Conservation (phyloP, 805 yeast genomes). For the Candida gorgasii region DNA sequence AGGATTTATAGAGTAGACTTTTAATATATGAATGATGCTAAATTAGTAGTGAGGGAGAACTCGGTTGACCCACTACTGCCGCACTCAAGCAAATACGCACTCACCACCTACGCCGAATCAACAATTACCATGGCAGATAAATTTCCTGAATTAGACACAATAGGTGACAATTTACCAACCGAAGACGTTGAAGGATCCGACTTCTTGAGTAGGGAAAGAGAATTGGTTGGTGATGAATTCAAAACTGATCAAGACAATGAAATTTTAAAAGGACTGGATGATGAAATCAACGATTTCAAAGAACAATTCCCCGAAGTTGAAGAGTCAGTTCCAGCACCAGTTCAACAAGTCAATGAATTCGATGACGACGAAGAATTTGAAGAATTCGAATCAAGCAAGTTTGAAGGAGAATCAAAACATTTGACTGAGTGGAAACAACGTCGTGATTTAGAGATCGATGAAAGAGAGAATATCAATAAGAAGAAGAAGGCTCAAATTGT, state of each 20-base stretch:
- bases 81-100: slow-evolving; percentile 3
- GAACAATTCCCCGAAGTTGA: slow-evolving; percentile 64
- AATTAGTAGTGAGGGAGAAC: not conserved
- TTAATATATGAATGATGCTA: slow-evolving; percentile 1
- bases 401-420: slow-evolving; percentile 51
- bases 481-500: slow-evolving; percentile 66
- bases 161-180: slow-evolving; percentile 28
- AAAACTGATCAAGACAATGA: slow-evolving; percentile 62
- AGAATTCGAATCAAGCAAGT: slow-evolving; percentile 23
- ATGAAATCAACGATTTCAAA: slow-evolving; percentile 59
- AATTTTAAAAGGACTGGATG: slow-evolving; percentile 40
- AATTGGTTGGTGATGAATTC: slow-evolving; percentile 69
- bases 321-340: slow-evolving; percentile 21
- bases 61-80: not conserved
- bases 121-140: slow-evolving; percentile 60
- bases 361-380: slow-evolving; percentile 47
- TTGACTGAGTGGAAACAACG: slow-evolving; percentile 76
- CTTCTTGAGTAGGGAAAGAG: slow-evolving; percentile 68
- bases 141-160: slow-evolving; percentile 67
- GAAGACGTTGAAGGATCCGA: slow-evolving; percentile 45
- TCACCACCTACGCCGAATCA: slow-evolving; percentile 4
- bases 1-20: slow-evolving; percentile 35
- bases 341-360: slow-evolving; percentile 19
- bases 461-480: slow-evolving; percentile 72
- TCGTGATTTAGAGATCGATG: slow-evolving; percentile 72